These are phyloP conservation scores for Lasiodiplodia sp. DNA, from an alignment of 2,329 filamentous ascomycete species.

Conservation along the genomic window DNA sequence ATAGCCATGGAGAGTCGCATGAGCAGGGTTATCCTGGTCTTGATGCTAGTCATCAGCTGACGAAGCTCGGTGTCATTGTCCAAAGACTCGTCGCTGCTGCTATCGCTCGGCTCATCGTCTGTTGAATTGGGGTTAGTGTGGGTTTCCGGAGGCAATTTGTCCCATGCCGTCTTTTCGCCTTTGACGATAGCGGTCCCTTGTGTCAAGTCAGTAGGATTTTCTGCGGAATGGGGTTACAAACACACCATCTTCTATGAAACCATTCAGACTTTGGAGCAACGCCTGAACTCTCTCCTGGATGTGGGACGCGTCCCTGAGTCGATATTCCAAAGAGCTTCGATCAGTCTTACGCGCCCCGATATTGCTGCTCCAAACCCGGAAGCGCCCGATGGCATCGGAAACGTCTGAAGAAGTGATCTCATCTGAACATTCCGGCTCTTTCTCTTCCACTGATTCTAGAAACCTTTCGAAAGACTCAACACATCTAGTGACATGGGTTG, in stretches of 20 bases:
- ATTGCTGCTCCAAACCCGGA: constrained; percentile 45
- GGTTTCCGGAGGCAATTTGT: constrained; percentile 32
- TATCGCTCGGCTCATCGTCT: background rate
- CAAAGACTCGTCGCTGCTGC: background rate
- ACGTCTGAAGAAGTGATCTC: constrained; percentile 14
- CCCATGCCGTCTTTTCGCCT: constrained; percentile 37
- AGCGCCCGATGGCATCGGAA: constrained; percentile 40
- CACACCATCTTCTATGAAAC: background rate
- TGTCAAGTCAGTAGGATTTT: background rate
- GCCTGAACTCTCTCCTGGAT: constrained; percentile 34
- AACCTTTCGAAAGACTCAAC: no score
- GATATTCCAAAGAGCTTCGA: constrained; percentile 42
- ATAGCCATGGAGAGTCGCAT: constrained; percentile 45
- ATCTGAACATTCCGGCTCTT: background rate
- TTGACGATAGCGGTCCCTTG: constrained; percentile 33
- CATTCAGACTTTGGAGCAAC: background rate
- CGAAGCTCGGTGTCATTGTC: constrained; percentile 36
- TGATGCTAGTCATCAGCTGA: constrained; percentile 35
- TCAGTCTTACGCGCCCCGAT: constrained; percentile 44
- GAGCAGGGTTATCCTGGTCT: constrained; percentile 40
- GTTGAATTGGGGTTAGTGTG: constrained; percentile 31
- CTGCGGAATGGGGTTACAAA: background rate
- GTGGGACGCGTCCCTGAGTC: constrained; percentile 42
- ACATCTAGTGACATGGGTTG: no score
- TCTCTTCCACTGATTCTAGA: no score